Evolutionary conservation across 257 asterid genomes (phyloP), one percentile per base, ranked within the genome.

Genomic region (Solanum pinnatisectum): DNA sequence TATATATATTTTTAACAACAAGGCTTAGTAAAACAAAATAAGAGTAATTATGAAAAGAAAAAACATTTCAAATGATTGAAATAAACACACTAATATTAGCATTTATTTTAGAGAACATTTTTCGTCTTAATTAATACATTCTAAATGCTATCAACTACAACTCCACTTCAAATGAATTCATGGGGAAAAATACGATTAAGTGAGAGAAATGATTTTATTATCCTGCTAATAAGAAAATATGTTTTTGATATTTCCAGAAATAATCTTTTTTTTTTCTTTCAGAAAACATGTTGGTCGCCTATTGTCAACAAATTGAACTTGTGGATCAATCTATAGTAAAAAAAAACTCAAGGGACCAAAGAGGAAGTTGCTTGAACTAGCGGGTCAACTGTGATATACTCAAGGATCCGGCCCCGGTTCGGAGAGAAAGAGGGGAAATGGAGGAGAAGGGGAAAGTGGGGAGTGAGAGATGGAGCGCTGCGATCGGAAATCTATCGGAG

Each of bases 381-480:
- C 44, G 86, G 42, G 86, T 82, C 68, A 49, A 82, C 32, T 46
- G 42, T 82, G 86, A 82, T 49, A 49, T 46, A 46, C 70, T 82
- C 79, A 32, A 63, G 44, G 63, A 40, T 37, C 60, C 42, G 20
- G 40, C 27, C 37, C 68, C 40, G 25, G 84, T 42, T 79, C 37
- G 63, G 23, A 42, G 88, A 81, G 89, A 84, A 10, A 71, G 89
- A 83, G 87, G 85, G 77, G 33, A 79, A 52, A 92, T 94, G 96
- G 95, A 88, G 87, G 97, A 89, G 84, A 94, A 91, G 91, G 97
- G 85, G 89, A 94, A 93, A 90, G 44, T 5, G 9, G 95, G 95
- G 20, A 92, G 87, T 87, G 98, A 96, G 91, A 92, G 98, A 93
- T 97, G 99, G 99, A 90, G 92, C 88, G 93, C 97, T 14, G 98